Percentiles rank a stretch among this genome's conserved stretches.
phyloP scores from a whole-genome alignment of 2,329 filamentous ascomycete genomes.

The Cladosporium colombiae region DNA sequence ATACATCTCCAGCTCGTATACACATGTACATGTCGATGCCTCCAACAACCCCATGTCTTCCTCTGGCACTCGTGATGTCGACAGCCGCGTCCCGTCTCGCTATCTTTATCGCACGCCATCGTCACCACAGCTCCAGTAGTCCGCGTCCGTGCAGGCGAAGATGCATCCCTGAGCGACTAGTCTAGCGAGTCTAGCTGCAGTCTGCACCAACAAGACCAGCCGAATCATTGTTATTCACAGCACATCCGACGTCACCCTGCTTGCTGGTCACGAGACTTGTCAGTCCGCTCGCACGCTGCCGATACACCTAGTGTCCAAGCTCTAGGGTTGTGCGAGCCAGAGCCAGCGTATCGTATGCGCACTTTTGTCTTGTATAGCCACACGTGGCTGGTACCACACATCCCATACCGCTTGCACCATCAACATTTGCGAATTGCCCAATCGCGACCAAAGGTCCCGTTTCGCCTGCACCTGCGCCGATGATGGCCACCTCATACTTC shows the following conservation, averaged over 20 bases:
- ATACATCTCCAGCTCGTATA: neutral
- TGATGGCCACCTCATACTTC: conserved; percentile 34
- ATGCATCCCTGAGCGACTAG: neutral
- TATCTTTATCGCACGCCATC: conserved; percentile 3
- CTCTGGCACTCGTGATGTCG: neutral
- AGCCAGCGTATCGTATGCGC: neutral
- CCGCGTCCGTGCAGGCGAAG: neutral
- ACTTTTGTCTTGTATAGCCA: neutral
- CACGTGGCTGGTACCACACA: neutral
- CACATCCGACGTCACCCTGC: conserved; percentile 6
- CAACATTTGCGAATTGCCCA: neutral
- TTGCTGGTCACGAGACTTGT: conserved; percentile 2
- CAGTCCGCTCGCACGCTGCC: neutral
- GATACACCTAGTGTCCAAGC: neutral
- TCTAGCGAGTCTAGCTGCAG: neutral
- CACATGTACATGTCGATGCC: neutral
- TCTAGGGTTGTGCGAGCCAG: neutral
- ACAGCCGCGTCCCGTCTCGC: neutral
- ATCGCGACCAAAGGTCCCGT: neutral
- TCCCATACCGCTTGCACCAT: neutral
- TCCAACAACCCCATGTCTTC: neutral
- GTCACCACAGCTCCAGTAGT: neutral
- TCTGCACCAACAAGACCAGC: neutral
- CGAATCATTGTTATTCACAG: conserved; percentile 1
- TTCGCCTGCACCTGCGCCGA: conserved; percentile 7